phyloP scores from a whole-genome alignment of 805 yeast genomes.

The Candida golubevii region DNA sequence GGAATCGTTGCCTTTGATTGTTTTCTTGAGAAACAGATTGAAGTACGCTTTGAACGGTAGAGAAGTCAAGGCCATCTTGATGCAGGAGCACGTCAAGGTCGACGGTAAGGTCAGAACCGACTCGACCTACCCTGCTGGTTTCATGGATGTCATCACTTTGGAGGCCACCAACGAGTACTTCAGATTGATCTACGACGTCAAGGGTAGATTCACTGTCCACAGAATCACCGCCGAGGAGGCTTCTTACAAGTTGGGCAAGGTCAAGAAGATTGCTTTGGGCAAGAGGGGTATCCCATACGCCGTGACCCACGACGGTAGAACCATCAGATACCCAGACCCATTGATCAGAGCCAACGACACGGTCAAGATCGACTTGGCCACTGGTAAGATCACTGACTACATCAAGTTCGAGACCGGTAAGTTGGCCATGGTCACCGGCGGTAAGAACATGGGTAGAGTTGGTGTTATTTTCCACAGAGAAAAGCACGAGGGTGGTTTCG shows the following conservation, averaged over 20 bases:
- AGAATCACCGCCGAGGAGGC: conserved; percentile 99
- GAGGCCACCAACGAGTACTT: conserved; percentile 99
- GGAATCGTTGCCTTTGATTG: conserved; percentile 95
- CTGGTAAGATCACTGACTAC: conserved; percentile 89
- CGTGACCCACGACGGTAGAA: conserved; percentile 99
- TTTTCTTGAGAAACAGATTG: conserved; percentile 96
- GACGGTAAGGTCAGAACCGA: conserved; percentile 99
- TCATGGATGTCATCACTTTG: conserved; percentile 97
- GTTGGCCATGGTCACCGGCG: conserved; percentile 92
- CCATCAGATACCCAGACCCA: conserved; percentile 99
- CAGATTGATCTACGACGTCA: conserved; percentile 97
- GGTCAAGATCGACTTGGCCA: conserved; percentile 91
- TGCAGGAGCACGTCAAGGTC: conserved; percentile 98
- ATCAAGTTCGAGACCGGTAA: conserved; percentile 89
- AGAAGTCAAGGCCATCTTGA: conserved; percentile 96
- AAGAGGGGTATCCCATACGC: conserved; percentile 98
- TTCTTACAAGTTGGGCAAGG: conserved; percentile 96
- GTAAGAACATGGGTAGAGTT: conserved; percentile 97
- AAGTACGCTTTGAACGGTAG: conserved; percentile 99
- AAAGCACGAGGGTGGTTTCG: conserved; percentile 98
- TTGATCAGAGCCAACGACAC: conserved; percentile 94
- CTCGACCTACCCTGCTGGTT: conserved; percentile 98
- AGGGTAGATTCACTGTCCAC: conserved; percentile 99
- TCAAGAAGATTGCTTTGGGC: conserved; percentile 96
- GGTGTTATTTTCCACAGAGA: conserved; percentile 96